A percentile compares a stretch with the other conserved stretches of the same genome.
Conservation (phyloP, 2,329 filamentous ascomycete species). For the Arthrocladium fulminans region DNA sequence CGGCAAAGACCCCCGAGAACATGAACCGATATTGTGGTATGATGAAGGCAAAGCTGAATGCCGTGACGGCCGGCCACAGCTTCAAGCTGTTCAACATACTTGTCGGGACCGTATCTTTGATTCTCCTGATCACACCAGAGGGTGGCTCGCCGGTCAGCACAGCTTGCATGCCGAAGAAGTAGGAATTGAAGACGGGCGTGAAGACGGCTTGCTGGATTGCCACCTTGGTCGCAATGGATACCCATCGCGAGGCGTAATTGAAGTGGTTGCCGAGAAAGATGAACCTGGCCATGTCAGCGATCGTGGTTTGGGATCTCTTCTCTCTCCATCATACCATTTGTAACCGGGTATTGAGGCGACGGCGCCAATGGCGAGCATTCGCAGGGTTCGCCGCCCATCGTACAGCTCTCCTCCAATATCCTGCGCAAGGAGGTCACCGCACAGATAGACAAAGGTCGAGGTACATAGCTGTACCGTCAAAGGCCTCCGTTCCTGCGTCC, state of each 20-base stretch:
- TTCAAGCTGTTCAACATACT: slow-evolving; percentile 74
- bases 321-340: slow-evolving; percentile 54
- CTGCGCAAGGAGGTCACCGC: slow-evolving; percentile 29
- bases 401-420: slow-evolving; percentile 43
- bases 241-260: slow-evolving; percentile 66
- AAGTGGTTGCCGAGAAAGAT: slow-evolving; percentile 71
- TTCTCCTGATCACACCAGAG: slow-evolving; percentile 57
- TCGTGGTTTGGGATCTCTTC: background rate
- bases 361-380: slow-evolving; percentile 66
- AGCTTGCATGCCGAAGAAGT: slow-evolving; percentile 75
- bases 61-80: slow-evolving; percentile 79
- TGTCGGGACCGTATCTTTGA: slow-evolving; percentile 65
- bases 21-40: slow-evolving; percentile 69
- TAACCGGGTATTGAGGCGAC: slow-evolving; percentile 68
- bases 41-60: slow-evolving; percentile 78
- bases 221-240: slow-evolving; percentile 70
- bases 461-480: slow-evolving; percentile 71
- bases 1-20: slow-evolving; percentile 68
- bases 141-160: slow-evolving; percentile 60
- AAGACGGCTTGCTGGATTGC: slow-evolving; percentile 70
- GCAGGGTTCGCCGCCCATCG: slow-evolving; percentile 57
- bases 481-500: slow-evolving; percentile 62
- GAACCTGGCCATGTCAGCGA: slow-evolving; percentile 48
- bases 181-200: slow-evolving; percentile 72
- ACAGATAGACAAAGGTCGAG: slow-evolving; percentile 67